Evolutionary conservation across 495 filamentous ascomycete species (phyloP), one percentile per base, ranked within the genome.

Genomic region (Xylaria venustula): DNA sequence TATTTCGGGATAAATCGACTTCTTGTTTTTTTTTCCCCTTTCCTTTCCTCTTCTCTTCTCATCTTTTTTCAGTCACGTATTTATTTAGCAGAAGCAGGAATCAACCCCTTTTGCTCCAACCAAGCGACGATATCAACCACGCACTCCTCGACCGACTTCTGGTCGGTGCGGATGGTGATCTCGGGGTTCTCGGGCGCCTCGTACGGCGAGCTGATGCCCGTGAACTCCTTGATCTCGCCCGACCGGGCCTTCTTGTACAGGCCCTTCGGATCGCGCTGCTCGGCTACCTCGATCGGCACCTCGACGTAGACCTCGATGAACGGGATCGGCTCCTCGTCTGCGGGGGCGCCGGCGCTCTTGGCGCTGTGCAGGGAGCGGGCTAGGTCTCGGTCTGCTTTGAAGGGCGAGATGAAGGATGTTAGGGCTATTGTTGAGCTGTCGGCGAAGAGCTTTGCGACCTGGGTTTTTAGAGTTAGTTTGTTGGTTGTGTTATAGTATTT

Each of bases 361-460:
- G 81, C 82, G 46, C 84, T 80, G 73, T 98, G 94, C 61, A 98
- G 74, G 54, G 83, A 75, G 44, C 94, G 87, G 3, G 94, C 95
- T 12, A 89, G 84, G 64, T 89, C 81, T 32, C 94, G 85, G 78
- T 98, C 95, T 44, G 87, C 87, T 19, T 82, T 81, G 79, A 97
- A 98, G 2, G 94, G 94, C 9, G 91, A 96, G 79, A 98, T 98
- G 82, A 98, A 98, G 59, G 90, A 93, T 28, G 95, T 95, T 56
- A 98, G 85, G 59, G 93, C 89, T 67, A 97, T 86, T 54, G 88
- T 87, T 61, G 90, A 86, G 44, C 85, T 86, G 75, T 98, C 94
- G 54, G 94, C 92, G 74, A 98, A 98, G 47, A 98, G 86, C 74
- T 95, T 96, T 15, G 94, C 92, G 11, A 98, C 93, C 88, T 90